A percentile compares a stretch with the other conserved stretches of the same genome.
phyloP scores from a whole-genome alignment of 495 filamentous ascomycete species.

The Penicillium chermesinum region DNA sequence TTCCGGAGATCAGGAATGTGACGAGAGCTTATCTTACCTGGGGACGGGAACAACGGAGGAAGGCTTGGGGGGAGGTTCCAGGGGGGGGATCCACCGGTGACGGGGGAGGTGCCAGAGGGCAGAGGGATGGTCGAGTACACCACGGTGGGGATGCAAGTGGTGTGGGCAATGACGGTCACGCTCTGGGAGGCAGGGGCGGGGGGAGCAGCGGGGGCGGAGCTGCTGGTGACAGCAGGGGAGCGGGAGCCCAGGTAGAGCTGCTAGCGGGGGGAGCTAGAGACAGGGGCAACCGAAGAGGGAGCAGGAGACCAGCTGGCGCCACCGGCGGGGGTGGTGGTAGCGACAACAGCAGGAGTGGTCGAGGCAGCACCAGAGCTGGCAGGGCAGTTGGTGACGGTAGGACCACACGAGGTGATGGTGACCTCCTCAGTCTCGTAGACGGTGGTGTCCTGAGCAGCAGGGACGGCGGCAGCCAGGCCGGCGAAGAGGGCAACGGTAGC shows the following conservation, averaged over 20 bases:
- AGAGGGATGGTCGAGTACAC: slow-evolving; percentile 31
- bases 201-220: slow-evolving; percentile 5
- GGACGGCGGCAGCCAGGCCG: slow-evolving; percentile 42
- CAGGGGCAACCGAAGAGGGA: slow-evolving; percentile 7
- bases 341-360: slow-evolving; percentile 14
- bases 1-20: neutral
- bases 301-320: slow-evolving; percentile 7
- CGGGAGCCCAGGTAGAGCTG: slow-evolving; percentile 8
- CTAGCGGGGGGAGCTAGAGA: slow-evolving; percentile 8
- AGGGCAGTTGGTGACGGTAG: slow-evolving; percentile 57
- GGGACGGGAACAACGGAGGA: neutral
- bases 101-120: slow-evolving; percentile 16
- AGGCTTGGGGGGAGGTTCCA: slow-evolving; percentile 17
- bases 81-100: slow-evolving; percentile 18
- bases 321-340: slow-evolving; percentile 16
- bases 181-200: slow-evolving; percentile 1
- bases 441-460: slow-evolving; percentile 35
- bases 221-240: slow-evolving; percentile 10
- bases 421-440: slow-evolving; percentile 52
- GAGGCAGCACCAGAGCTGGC: slow-evolving; percentile 20
- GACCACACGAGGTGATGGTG: slow-evolving; percentile 56
- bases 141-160: slow-evolving; percentile 44
- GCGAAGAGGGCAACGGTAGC: slow-evolving; percentile 48
- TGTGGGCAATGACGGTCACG: slow-evolving; percentile 25
- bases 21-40: slow-evolving; percentile 16